Conservation (phyloP, 768 basidiomycete species). For the Lenzites betulinus region DNA sequence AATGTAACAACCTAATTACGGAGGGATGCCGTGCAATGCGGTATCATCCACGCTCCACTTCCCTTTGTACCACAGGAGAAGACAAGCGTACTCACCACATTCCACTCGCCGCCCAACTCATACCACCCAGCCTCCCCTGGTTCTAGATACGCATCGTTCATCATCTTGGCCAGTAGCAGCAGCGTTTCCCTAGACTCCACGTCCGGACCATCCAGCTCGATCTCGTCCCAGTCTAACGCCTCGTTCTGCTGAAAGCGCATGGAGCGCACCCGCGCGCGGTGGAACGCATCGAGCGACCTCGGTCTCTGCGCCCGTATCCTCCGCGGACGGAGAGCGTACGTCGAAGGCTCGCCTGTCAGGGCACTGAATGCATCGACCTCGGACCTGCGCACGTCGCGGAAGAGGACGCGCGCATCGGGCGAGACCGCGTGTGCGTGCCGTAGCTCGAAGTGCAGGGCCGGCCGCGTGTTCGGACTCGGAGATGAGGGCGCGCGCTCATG, state of each 20-base stretch:
- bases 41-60: background rate
- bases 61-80: background rate
- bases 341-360: constrained; percentile 21
- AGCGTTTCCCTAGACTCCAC: constrained; percentile 75
- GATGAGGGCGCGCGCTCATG: background rate
- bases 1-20: too few species aligned
- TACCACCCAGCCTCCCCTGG: constrained; percentile 76
- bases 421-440: constrained; percentile 68
- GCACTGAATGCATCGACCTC: background rate
- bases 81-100: constrained; percentile 41
- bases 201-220: constrained; percentile 74
- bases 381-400: constrained; percentile 49
- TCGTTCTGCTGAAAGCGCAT: constrained; percentile 39
- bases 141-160: constrained; percentile 83
- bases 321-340: constrained; percentile 45
- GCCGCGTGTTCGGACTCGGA: background rate
- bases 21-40: background rate
- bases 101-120: constrained; percentile 67
- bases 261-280: constrained; percentile 39
- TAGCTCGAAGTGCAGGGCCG: constrained; percentile 55
- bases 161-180: constrained; percentile 89
- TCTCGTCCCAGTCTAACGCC: constrained; percentile 68
- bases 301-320: constrained; percentile 48
- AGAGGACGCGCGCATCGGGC: constrained; percentile 57
- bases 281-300: constrained; percentile 43